Evolutionary conservation across 805 yeast species (phyloP), one percentile per base, ranked within the genome.

Genomic region (Vanderwaltozyma polyspora): DNA sequence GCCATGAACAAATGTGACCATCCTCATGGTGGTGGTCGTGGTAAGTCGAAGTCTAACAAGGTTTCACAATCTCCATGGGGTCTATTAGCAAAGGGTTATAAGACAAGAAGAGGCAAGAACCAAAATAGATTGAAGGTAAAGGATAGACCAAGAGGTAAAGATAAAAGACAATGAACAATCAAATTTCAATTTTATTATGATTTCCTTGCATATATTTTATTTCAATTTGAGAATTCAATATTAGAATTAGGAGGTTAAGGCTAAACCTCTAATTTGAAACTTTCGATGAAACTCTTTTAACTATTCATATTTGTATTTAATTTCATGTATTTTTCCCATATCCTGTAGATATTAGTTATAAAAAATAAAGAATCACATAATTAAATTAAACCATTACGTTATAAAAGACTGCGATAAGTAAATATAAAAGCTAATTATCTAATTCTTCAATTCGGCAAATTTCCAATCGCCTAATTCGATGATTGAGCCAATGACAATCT

Each of bases 1-100:
- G 97, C 98, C 32, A 85, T 84, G 95, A 91, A 91, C 64, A 91
- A 91, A 44, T 75, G 78, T 57, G 96, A 91, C 62, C 98, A 91
- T 67, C 98, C 98, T 45, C 87, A 85, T 54, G 98, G 98, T 70
- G 98, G 98, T 79, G 98, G 98, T 66, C 79, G 98, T 72, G 98
- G 98, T 74, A 91, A 91, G 63, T 82, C 94, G 41, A 91, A 91
- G 76, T 84, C 95, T 44, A 87, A 89, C 64, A 89, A 85, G 66
- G 71, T 81, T 39, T 83, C 97, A 14, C 84, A 81, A 68, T 82
- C 95, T 36, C 93, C 93, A 59, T 89, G 97, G 95, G 98, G 98
- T 52, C 79, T 78, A 40, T 62, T 81, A 52, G 79, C 89, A 28
- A 89, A 89, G 71, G 93, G 91, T 60, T 87, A 76, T 67, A 87